A percentile compares a stretch with the other conserved stretches of the same genome.
Conservation (phyloP, 306 rosid genomes). For the Quercus variabilis region DNA sequence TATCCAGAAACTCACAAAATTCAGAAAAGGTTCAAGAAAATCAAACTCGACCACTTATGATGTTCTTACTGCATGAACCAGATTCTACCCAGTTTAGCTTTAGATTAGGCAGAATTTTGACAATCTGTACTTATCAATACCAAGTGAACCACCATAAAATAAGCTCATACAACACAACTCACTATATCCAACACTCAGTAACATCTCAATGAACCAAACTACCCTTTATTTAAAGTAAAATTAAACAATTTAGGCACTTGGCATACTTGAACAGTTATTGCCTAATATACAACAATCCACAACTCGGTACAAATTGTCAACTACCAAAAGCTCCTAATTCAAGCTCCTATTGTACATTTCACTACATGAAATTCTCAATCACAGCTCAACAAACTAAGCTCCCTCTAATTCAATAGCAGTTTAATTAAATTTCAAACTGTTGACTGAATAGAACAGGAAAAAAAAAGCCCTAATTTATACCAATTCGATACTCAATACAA, state of each 20-base stretch:
- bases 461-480: neutral
- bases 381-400: neutral
- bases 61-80: neutral
- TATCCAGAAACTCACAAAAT: neutral
- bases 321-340: conserved; percentile 1
- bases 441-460: neutral
- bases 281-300: neutral
- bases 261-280: neutral
- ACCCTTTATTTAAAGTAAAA: neutral
- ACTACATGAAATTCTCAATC: conserved; percentile 1
- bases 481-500: neutral
- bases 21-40: neutral
- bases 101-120: neutral
- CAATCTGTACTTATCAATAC: neutral
- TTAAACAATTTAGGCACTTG: neutral
- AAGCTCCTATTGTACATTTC: conserved; percentile 12
- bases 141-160: neutral
- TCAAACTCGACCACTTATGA: neutral
- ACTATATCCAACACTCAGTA: neutral
- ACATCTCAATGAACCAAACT: neutral
- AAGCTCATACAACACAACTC: neutral
- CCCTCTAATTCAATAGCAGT: neutral
- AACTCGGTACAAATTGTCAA: neutral
- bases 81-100: neutral
- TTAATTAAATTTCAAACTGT: neutral